Evolutionary conservation across 73 alveolate genomes (phyloP), one percentile per base, ranked within the genome.

Genomic region (Paramecium tetraurelia): DNA sequence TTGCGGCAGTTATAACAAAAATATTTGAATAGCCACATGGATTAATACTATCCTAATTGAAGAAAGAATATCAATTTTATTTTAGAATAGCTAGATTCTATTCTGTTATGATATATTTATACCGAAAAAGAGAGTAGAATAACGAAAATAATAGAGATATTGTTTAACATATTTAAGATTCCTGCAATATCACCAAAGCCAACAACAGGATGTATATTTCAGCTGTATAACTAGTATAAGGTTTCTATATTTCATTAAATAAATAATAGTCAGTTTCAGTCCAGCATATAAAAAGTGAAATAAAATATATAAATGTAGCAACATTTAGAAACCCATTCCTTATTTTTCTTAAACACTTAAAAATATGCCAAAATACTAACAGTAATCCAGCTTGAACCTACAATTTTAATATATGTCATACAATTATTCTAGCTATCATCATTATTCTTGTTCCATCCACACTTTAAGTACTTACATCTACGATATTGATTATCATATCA

Each of bases 181-280:
- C 84, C 11, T 31, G 27, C 50, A 33, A 63, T 10, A 63, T 63
- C 18, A 33, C 46, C 27, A 63, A 63, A 5, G 84, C 84, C 5
- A 63, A 2, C n/a, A 63, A 31, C 14, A 63, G 20, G 11, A 41
- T 63, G 21, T 63, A 63, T 11, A 5, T 63, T 63, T 63, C 84
- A 31, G 84, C 84, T 12, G 84, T 63, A 27, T 63, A 63, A 63
- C 84, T 63, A 6, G 84, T 63, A 33, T 63, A 63, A 24, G 84
- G 41, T 31, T 33, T 16, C 69, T 53, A 4, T 8, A 14, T 11
- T 31, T 63, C 84, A 33, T 27, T 4, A 27, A 31, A 31, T 31
- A 63, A 31, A 63, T 63, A 63, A 63, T 63, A 63, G 46, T 63
- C 84, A 63, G 84, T 63, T 63, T 63, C 84, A 63, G 84, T 63